phyloP scores from a whole-genome alignment of 768 basidiomycete genomes.

The Boletellus emodensis region DNA sequence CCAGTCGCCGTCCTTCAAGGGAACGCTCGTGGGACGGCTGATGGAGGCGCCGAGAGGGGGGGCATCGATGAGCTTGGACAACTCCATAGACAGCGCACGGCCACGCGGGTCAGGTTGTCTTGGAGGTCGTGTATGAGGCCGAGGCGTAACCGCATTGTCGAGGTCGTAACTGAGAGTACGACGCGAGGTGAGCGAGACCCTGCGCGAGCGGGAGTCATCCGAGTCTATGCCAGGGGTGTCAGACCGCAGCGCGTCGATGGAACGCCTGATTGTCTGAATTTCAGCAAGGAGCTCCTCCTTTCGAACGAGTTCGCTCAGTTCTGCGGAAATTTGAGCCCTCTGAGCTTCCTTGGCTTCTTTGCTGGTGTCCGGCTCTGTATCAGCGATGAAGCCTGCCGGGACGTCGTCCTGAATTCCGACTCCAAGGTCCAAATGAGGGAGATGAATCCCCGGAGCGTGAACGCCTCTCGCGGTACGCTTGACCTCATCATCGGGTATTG shows the following conservation, averaged over 20 bases:
- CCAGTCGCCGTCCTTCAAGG: constrained; percentile 78
- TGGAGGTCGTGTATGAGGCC: constrained; percentile 66
- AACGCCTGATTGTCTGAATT: constrained; percentile 74
- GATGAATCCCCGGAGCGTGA: constrained; percentile 49
- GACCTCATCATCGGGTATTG: constrained; percentile 59
- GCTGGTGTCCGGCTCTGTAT: constrained; percentile 31
- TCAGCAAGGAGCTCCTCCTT: constrained; percentile 72
- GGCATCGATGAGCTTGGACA: constrained; percentile 45
- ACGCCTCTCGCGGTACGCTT: constrained; percentile 45
- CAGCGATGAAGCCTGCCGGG: constrained; percentile 63
- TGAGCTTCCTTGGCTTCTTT: constrained; percentile 31
- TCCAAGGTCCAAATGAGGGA: constrained; percentile 75
- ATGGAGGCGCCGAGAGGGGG: constrained; percentile 50
- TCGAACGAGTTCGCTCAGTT: constrained; percentile 52
- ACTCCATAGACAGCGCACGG: constrained; percentile 71
- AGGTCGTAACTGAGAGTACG: constrained; percentile 70
- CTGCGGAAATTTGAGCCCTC: constrained; percentile 37
- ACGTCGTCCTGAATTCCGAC: constrained; percentile 71
- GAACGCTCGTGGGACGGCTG: constrained; percentile 66
- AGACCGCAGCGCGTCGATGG: constrained; percentile 70
- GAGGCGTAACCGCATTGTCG: constrained; percentile 44
- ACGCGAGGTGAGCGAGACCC: constrained; percentile 61
- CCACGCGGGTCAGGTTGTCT: constrained; percentile 64
- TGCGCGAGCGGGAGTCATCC: constrained; percentile 59
- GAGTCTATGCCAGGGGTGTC: constrained; percentile 52